Evolutionary conservation across 1,284 basidiomycete species (phyloP).

Genomic region (Fistulina hepatica): DNA sequence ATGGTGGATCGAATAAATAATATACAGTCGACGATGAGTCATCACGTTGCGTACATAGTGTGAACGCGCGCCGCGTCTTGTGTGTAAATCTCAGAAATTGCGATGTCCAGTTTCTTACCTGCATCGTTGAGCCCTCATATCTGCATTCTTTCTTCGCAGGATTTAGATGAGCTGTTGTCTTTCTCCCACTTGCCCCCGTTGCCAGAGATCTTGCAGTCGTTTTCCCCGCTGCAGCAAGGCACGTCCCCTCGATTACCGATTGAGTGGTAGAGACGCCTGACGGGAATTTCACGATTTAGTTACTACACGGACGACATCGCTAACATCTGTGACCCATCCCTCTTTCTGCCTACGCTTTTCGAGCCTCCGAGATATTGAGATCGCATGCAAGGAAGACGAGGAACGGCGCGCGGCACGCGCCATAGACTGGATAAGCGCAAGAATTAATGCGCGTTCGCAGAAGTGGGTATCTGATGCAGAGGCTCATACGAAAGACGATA

Average conservation of each 20-base stretch:
- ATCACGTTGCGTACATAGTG: background rate
- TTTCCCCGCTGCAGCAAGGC: constrained; percentile 76
- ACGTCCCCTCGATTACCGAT: constrained; percentile 12
- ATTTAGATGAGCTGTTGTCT: constrained; percentile 50
- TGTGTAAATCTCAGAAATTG: background rate
- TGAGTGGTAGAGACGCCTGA: constrained; percentile 8
- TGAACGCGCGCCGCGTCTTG: background rate
- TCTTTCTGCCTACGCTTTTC: constrained; percentile 70
- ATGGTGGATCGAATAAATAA: background rate
- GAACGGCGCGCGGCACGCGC: constrained; percentile 62
- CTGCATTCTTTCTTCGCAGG: constrained; percentile 57
- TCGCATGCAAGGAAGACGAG: constrained; percentile 62
- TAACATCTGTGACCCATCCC: constrained; percentile 56
- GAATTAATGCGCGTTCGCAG: constrained; percentile 47
- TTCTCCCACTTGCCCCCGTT: constrained; percentile 52
- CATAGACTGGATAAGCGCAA: constrained; percentile 70
- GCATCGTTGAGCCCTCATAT: constrained; percentile 70
- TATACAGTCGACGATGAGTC: background rate
- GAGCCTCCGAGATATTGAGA: constrained; percentile 55
- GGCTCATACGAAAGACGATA: constrained; percentile 27
- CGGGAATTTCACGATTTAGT: constrained; percentile 47
- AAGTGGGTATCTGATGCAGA: constrained; percentile 59
- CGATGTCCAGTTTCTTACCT: constrained; percentile 43
- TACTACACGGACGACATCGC: constrained; percentile 61
- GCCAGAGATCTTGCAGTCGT: constrained; percentile 64